Evolutionary conservation across 2,329 filamentous ascomycete species (phyloP).

Genomic region (Claviceps africana): DNA sequence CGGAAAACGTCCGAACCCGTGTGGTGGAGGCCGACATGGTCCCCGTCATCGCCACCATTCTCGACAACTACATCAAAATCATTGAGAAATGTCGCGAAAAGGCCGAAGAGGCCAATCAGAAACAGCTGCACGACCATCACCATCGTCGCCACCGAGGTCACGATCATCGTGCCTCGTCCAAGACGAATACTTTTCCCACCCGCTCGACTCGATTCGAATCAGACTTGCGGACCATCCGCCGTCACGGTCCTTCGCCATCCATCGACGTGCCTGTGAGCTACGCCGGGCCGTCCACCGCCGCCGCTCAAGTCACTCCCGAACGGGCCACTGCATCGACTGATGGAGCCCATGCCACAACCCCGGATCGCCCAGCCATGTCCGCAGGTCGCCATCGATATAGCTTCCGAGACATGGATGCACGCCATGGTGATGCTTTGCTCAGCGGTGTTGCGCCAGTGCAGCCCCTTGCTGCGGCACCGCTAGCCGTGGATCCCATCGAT

Average conservation of each 20-base stretch:
- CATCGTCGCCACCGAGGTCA: conserved; percentile 34
- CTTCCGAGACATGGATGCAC: conserved; percentile 36
- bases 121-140: conserved; percentile 42
- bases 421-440: conserved; percentile 33
- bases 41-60: conserved; percentile 91
- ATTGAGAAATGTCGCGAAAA: conserved; percentile 84
- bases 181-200: conserved; percentile 39
- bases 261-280: conserved; percentile 34
- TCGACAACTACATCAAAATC: conserved; percentile 96
- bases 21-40: conserved; percentile 99
- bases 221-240: conserved; percentile 49
- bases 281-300: conserved; percentile 23
- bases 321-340: conserved; percentile 9
- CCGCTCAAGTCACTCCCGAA: conserved; percentile 14
- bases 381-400: conserved; percentile 34
- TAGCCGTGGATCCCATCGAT: conserved; percentile 53
- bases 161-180: conserved; percentile 33
- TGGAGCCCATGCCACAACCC: conserved; percentile 6
- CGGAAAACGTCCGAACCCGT: conserved; percentile 81
- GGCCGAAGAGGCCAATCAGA: conserved; percentile 68
- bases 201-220: conserved; percentile 38
- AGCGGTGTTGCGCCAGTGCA: conserved; percentile 38
- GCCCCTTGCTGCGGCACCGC: conserved; percentile 53
- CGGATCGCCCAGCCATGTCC: conserved; percentile 10
- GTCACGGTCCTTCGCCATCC: conserved; percentile 71